Evolutionary conservation across 805 yeast species (phyloP), one percentile per base, ranked within the genome.

Genomic region (Cyberlindnera maritima): DNA sequence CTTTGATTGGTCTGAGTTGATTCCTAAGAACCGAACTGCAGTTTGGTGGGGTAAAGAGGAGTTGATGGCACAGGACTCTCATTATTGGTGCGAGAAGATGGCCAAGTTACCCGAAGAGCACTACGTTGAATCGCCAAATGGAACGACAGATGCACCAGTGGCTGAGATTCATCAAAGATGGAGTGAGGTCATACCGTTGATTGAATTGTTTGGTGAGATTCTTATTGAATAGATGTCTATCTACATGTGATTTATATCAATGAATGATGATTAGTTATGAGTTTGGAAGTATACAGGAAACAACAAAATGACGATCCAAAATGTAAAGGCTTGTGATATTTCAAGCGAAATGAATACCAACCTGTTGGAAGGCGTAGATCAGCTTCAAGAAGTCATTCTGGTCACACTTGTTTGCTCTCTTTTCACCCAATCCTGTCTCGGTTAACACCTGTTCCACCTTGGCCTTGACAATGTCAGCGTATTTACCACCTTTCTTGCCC

Each of bases 331-430:
- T 5, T n/a, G 13, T 5, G 19, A 15, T 5, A 32, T 13, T 7
- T 13, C 17, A 17, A 32, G 97, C 96, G 70, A 94, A 94, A 67
- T 92, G 98, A 50, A 94, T 87, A 37, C 98, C 98, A 39, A 88
- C 97, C 67, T 92, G 94, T 68, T 94, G 97, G 75, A 94, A 94
- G 2, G 96, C 97, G 58, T 85, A 90, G 47, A 94, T 70, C 40
- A 94, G 70, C 62, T 77, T 85, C 59, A 94, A 73, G 67, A 94
- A 94, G 63, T 94, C 99, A 20, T 91, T 88, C 70, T 94, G 97
- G 63, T 91, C 98, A 69, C 95, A 80, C 65, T 94, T 94, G 28
- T 96, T 86, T 2, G 98, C 85, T 74, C 99, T 85, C 67, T 85
- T 81, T 36, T 89, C 96, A 6, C 85, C 77, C 60, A 84, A 77